These are phyloP conservation scores for Coemansia sp. DNA, from an alignment of 192 early-diverging fungal genomes.

Conservation along the genomic window DNA sequence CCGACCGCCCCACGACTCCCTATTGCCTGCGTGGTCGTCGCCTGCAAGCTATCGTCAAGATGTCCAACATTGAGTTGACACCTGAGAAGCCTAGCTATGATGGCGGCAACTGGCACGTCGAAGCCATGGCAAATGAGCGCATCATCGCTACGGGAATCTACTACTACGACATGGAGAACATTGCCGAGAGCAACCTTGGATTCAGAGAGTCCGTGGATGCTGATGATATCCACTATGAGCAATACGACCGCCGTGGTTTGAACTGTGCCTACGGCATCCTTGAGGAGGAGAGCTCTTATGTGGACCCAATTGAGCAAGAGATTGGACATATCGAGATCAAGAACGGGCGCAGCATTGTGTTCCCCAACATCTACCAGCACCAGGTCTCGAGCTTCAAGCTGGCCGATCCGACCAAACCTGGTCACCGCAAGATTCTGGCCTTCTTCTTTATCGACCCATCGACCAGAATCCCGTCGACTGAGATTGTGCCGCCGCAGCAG, in stretches of 20 bases:
- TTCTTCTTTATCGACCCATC: conserved; percentile 75
- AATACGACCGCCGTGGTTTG: not conserved
- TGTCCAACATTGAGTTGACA: conserved; percentile 67
- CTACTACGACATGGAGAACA: conserved; percentile 72
- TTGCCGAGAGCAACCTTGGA: conserved; percentile 59
- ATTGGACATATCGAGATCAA: conserved; percentile 51
- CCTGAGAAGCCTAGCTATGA: conserved; percentile 63
- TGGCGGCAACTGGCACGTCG: conserved; percentile 69
- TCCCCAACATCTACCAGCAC: conserved; percentile 77
- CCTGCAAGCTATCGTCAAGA: conserved; percentile 71
- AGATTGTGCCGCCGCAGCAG: conserved; percentile 70
- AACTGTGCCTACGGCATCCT: conserved; percentile 41
- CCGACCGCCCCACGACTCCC: conserved; percentile 20
- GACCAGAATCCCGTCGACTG: conserved; percentile 57
- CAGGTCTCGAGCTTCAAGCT: conserved; percentile 64
- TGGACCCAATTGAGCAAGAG: conserved; percentile 33
- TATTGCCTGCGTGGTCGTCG: conserved; percentile 35
- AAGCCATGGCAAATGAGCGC: conserved; percentile 44
- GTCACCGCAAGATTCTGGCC: conserved; percentile 66
- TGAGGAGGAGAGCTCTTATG: conserved; percentile 9
- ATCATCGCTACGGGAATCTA: conserved; percentile 72
- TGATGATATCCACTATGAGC: not conserved
- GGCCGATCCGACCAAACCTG: conserved; percentile 61
- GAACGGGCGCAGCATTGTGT: conserved; percentile 66
- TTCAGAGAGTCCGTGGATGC: conserved; percentile 56